phyloP scores from a whole-genome alignment of 2,329 filamentous ascomycete genomes.

The Beauveria scarabaeidicola region DNA sequence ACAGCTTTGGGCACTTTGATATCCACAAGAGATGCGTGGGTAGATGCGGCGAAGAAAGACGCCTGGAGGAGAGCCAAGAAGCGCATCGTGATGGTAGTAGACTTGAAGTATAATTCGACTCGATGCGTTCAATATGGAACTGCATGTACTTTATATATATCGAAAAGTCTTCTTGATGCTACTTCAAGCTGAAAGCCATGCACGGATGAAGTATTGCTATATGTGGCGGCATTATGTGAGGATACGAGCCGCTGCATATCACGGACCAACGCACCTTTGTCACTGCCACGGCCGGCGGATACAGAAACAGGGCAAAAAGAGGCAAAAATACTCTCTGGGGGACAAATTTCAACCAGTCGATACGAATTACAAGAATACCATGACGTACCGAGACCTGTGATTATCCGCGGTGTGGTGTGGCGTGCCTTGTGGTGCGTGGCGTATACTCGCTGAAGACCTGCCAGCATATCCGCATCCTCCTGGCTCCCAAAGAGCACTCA shows the following conservation, averaged over 20 bases:
- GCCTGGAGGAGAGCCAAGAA: background rate
- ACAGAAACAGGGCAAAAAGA: background rate
- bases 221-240: background rate
- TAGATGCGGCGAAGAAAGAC: background rate
- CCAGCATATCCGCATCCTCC: too few species aligned
- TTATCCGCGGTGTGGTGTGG: too few species aligned
- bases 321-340: background rate
- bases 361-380: too few species aligned
- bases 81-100: background rate
- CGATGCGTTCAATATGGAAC: background rate
- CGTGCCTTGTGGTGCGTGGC: too few species aligned
- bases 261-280: background rate
- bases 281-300: background rate
- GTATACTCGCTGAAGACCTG: too few species aligned
- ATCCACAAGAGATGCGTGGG: background rate
- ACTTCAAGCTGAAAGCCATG: background rate
- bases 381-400: too few species aligned
- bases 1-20: conserved; percentile 6
- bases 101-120: background rate
- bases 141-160: background rate
- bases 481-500: too few species aligned
- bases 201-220: background rate
- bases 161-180: background rate
- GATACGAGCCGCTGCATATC: background rate
- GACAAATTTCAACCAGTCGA: too few species aligned